These are phyloP conservation scores for Mortierella sp. DNA, from an alignment of 371 early-diverging fungal genomes.

Conservation along the genomic window DNA sequence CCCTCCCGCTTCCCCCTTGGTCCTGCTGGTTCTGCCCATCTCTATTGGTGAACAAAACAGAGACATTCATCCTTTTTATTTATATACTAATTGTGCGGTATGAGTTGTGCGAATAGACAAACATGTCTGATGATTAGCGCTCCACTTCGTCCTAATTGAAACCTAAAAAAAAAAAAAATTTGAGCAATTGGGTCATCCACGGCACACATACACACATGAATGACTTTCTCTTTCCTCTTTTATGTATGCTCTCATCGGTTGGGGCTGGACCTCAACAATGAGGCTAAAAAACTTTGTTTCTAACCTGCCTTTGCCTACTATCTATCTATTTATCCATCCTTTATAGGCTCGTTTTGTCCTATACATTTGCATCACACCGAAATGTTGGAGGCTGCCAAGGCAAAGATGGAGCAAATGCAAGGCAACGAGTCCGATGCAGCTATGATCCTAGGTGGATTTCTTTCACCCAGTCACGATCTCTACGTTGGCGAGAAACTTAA, in stretches of 20 bases:
- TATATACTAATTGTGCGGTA: no score
- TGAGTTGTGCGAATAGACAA: no score
- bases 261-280: background rate
- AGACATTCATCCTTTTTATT: no score
- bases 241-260: constrained; percentile 5
- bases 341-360: constrained; percentile 54
- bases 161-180: background rate
- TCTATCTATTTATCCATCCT: background rate
- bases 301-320: constrained; percentile 4
- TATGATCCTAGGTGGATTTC: constrained; percentile 52
- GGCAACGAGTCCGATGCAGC: constrained; percentile 24
- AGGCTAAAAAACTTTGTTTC: background rate
- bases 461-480: constrained; percentile 57
- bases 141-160: no score
- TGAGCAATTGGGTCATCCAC: constrained; percentile 13
- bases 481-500: constrained; percentile 49
- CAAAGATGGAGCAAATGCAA: constrained; percentile 37
- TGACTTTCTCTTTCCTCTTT: background rate
- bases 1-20: no score
- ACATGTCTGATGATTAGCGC: no score
- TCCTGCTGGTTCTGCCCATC: no score
- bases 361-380: constrained; percentile 55
- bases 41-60: no score
- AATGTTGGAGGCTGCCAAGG: constrained; percentile 55
- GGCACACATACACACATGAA: constrained; percentile 9